A percentile compares a stretch with the other conserved stretches of the same genome.
Conservation (phyloP, 257 asterid genomes). For the Perilla frutescens region DNA sequence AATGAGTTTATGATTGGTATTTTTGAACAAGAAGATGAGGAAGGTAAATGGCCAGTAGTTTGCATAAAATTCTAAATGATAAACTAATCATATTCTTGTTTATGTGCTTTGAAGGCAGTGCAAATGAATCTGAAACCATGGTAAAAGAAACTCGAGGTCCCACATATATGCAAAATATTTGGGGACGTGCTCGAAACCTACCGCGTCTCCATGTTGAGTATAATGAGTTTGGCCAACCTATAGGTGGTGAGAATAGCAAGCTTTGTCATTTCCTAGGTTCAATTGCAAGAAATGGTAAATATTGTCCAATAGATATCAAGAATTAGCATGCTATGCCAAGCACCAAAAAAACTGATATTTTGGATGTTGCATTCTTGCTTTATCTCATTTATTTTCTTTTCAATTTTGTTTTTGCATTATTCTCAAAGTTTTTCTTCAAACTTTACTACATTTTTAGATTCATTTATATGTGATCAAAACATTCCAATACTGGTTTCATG, state of each 20-base stretch:
- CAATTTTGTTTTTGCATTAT: no score
- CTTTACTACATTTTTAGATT: no score
- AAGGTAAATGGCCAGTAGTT: no score
- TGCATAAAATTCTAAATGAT: no score
- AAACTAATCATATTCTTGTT: no score
- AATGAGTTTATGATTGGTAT: no score
- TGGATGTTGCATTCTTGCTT: neutral
- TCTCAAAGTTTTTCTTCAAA: no score
- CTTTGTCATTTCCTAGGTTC: slow-evolving; percentile 16
- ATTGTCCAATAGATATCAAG: slow-evolving; percentile 18
- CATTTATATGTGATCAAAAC: no score
- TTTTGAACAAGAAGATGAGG: no score
- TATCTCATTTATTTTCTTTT: no score
- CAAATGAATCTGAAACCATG: no score
- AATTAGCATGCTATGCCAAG: slow-evolving; percentile 11
- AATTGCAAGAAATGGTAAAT: slow-evolving; percentile 30
- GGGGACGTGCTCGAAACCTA: neutral
- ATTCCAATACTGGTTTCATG: neutral
- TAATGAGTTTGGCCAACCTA: slow-evolving; percentile 18
- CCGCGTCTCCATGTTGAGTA: neutral
- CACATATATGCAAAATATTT: slow-evolving; percentile 1
- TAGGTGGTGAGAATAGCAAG: slow-evolving; percentile 4
- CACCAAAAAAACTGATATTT: neutral
- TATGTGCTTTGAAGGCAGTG: no score
- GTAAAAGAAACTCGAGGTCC: neutral